A percentile compares a stretch with the other conserved stretches of the same genome.
These are phyloP conservation scores for Septoria linicola DNA, from an alignment of 2,329 filamentous ascomycete species.

Conservation along the genomic window DNA sequence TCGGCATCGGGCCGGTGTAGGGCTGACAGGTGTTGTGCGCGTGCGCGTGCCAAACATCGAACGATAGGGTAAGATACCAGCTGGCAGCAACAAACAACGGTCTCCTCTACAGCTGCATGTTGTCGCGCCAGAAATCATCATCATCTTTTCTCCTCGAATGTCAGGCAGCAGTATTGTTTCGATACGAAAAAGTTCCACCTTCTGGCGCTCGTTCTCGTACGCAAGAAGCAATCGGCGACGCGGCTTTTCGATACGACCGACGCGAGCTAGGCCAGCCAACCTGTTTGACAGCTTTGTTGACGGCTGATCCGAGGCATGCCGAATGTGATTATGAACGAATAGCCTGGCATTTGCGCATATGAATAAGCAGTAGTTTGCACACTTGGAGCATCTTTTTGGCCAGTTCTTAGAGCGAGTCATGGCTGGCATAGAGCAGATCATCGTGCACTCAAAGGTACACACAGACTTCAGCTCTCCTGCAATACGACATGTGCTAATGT, in stretches of 20 bases:
- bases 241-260: neutral
- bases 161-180: too few relatives aligned
- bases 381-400: neutral
- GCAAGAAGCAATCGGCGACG: neutral
- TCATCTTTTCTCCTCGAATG: too few relatives aligned
- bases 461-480: neutral
- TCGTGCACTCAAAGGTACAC: constrained; percentile 93
- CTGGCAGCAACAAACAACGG: too few relatives aligned
- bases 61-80: too few relatives aligned
- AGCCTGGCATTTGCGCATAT: constrained; percentile 13
- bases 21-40: too few relatives aligned
- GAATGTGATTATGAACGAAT: constrained; percentile 11
- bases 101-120: too few relatives aligned
- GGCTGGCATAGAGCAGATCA: constrained; percentile 94
- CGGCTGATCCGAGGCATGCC: constrained; percentile 14
- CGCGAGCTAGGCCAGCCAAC: neutral
- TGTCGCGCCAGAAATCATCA: too few relatives aligned
- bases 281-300: constrained; percentile 3
- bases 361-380: constrained; percentile 6
- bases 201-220: constrained; percentile 3
- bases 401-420: constrained; percentile 49
- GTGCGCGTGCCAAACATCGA: too few relatives aligned
- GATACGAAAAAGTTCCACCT: too few relatives aligned
- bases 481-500: constrained; percentile 7
- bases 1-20: too few relatives aligned